Evolutionary conservation across 768 basidiomycete species (phyloP), one percentile per base, ranked within the genome.

Genomic region (Tulasnella sp.): DNA sequence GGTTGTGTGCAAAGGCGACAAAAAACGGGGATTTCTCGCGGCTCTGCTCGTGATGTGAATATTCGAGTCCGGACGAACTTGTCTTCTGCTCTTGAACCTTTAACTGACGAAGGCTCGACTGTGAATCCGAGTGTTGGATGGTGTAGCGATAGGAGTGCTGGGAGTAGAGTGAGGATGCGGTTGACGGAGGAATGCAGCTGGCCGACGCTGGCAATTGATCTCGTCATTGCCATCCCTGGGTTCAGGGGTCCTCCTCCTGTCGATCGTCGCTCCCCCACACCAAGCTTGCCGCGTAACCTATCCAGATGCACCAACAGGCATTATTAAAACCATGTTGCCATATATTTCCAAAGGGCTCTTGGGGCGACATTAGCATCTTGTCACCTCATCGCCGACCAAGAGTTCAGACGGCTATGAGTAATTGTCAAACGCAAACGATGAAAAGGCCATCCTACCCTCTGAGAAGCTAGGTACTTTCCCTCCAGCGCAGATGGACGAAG

Each of bases 11-110:
- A 68, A 68, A 36, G 27, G 31, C 16, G 31, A 24, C 16, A 27
- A 68, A 68, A 68, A 68, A 68, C 62, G 62, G 62, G 62, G 62
- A 68, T 68, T 68, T 68, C 62, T 68, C 62, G 62, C 62, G 62
- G 62, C 62, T 58, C 56, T 58, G 31, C 56, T 36, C 62, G 62
- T 68, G 62, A 68, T 68, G 62, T 68, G 62, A 68, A 44, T 44
- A 68, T 68, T 68, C 34, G 62, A 68, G 62, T 36, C 10, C 31
- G 24, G 16, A 27, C 27, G 31, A 62, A 7, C 3, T 27, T 10
- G 8, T 68, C 18, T 31, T 62, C 3, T 36, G 34, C 62, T 68
- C 10, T 6, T 68, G 9, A 10, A 19, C 27, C 10, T 31, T 19
- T 36, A 68, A 18, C 16, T 34, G 27, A 10, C 4, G 16, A 68